phyloP scores from a whole-genome alignment of 108 stramenopile genomes.

The Halocafeteria seosinensis region DNA sequence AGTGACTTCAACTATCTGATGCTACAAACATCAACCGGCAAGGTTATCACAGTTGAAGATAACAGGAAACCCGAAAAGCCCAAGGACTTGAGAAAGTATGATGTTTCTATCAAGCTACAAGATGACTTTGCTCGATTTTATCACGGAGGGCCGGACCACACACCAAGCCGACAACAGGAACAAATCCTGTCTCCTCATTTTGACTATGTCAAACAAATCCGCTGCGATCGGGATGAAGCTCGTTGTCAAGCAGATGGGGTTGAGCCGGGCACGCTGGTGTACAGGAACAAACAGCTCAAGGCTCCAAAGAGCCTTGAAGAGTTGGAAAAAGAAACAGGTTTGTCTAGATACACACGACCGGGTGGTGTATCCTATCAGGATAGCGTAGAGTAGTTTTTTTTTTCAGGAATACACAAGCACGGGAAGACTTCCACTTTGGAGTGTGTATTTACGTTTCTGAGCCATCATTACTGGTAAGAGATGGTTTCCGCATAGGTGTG shows the following conservation, averaged over 20 bases:
- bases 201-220: neutral
- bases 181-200: neutral
- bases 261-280: neutral
- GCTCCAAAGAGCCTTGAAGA: neutral
- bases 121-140: neutral
- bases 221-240: neutral
- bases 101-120: neutral
- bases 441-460: too few species aligned
- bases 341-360: neutral
- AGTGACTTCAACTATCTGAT: neutral
- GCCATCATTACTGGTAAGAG: too few species aligned
- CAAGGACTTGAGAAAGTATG: neutral
- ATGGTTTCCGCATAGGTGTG: too few species aligned
- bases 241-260: neutral
- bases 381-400: too few species aligned
- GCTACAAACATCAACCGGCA: neutral
- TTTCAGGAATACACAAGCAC: too few species aligned
- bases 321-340: neutral
- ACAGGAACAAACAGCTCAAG: neutral
- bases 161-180: neutral
- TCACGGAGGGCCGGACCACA: neutral
- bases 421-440: too few species aligned
- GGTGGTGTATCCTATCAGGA: too few species aligned
- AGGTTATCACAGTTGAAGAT: neutral
- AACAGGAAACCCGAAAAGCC: neutral